Evolutionary conservation across 768 basidiomycete species (phyloP).

Genomic region (Crassisporium funariophilum): DNA sequence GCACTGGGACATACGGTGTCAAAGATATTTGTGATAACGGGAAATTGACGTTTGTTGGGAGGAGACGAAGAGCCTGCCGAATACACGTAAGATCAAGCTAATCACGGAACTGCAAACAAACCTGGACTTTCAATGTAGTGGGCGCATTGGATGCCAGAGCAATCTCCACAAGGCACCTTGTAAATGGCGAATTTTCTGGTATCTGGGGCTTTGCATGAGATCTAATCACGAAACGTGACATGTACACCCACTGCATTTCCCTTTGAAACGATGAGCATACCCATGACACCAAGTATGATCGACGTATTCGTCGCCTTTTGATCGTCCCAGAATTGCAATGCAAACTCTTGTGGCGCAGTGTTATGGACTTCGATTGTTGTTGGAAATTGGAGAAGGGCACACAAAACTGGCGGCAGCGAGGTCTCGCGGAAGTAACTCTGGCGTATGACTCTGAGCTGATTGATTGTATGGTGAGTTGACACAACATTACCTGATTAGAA

Average conservation of each 20-base stretch:
- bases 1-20: constrained; percentile 75
- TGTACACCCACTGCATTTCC: constrained; percentile 55
- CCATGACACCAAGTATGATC: constrained; percentile 80
- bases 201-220: no score
- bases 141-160: constrained; percentile 95
- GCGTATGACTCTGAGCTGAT: no score
- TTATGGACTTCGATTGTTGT: constrained; percentile 58
- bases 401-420: constrained; percentile 64
- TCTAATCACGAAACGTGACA: no score
- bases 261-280: constrained; percentile 80
- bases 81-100: constrained; percentile 10
- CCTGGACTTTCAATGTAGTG: constrained; percentile 83
- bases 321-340: constrained; percentile 94
- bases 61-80: constrained; percentile 46
- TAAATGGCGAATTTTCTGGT: constrained; percentile 58
- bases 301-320: constrained; percentile 84
- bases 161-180: constrained; percentile 83
- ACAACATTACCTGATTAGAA: constrained; percentile 81
- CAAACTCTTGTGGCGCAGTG: constrained; percentile 82
- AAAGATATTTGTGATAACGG: constrained; percentile 68
- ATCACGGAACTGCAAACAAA: constrained; percentile 26
- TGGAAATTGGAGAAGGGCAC: constrained; percentile 72
- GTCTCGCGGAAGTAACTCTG: constrained; percentile 99
- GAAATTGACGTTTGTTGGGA: constrained; percentile 52
- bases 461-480: no score